These are phyloP conservation scores for Flaveria linearis DNA, from an alignment of 129 eudicot genomes.

Conservation along the genomic window DNA sequence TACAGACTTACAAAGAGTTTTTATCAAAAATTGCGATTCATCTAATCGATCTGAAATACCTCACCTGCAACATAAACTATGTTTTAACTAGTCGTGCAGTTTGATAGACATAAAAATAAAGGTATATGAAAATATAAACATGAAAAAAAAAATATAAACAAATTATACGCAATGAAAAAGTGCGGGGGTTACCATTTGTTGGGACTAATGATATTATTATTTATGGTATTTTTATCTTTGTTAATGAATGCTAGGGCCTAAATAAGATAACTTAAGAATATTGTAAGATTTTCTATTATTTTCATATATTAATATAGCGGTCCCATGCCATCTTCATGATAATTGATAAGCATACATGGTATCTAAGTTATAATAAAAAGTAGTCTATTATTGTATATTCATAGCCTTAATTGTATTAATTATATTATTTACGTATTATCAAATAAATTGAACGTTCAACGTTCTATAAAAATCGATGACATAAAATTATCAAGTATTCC, in stretches of 20 bases:
- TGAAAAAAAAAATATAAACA: too few species aligned
- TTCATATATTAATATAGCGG: not conserved
- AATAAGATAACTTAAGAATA: not conserved
- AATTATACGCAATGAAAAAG: too few species aligned
- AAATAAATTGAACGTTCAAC: not conserved
- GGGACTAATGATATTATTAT: too few species aligned
- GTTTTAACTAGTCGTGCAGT: too few species aligned
- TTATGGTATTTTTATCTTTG: too few species aligned
- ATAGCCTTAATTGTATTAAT: not conserved
- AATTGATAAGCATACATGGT: not conserved
- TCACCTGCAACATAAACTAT: too few species aligned
- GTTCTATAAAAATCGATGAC: not conserved
- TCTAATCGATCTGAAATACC: too few species aligned
- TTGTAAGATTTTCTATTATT: not conserved
- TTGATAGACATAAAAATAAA: too few species aligned
- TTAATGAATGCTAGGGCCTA: not conserved
- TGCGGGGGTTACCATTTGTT: too few species aligned
- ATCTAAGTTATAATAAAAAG: not conserved
- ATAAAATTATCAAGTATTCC: not conserved
- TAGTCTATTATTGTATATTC: not conserved
- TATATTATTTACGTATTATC: not conserved
- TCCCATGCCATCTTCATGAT: constrained; percentile 11
- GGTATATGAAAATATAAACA: too few species aligned
- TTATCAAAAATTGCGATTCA: too few species aligned
- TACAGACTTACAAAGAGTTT: too few species aligned